phyloP scores from a whole-genome alignment of 371 early-diverging fungal species.

The Syncephalastrum sp. region DNA sequence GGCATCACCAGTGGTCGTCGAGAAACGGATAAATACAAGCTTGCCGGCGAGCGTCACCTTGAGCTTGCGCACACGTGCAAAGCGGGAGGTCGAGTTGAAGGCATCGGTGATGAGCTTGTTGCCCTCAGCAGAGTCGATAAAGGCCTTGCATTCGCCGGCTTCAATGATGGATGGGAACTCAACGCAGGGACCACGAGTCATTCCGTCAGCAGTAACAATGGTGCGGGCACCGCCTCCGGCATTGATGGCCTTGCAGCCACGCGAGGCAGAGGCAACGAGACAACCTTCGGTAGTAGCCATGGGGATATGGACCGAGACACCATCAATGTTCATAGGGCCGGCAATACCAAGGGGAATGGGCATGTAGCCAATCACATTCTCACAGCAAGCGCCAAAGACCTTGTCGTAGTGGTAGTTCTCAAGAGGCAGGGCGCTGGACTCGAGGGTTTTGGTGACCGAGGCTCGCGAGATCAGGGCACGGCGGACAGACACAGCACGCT shows the following conservation, averaged over 20 bases:
- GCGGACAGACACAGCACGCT: slow-evolving; percentile 85
- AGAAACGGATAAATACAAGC: slow-evolving; percentile 83
- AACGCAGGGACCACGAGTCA: slow-evolving; percentile 94
- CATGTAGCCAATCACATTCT: slow-evolving; percentile 95
- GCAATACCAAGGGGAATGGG: slow-evolving; percentile 95
- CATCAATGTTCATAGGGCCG: slow-evolving; percentile 82
- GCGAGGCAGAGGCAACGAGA: slow-evolving; percentile 93
- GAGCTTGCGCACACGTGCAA: slow-evolving; percentile 80
- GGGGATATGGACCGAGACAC: slow-evolving; percentile 77
- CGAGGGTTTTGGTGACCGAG: slow-evolving; percentile 65
- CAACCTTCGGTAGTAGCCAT: slow-evolving; percentile 98
- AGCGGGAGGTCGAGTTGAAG: slow-evolving; percentile 90
- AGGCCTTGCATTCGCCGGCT: slow-evolving; percentile 75
- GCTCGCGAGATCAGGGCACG: slow-evolving; percentile 74
- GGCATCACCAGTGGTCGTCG: slow-evolving; percentile 95
- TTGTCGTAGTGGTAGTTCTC: slow-evolving; percentile 85
- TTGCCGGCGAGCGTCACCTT: slow-evolving; percentile 88
- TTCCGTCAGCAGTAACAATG: slow-evolving; percentile 84
- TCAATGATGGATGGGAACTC: slow-evolving; percentile 71
- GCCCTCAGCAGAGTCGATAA: slow-evolving; percentile 72
- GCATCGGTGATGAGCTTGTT: slow-evolving; percentile 61
- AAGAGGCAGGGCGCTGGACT: slow-evolving; percentile 69
- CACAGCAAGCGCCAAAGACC: slow-evolving; percentile 93
- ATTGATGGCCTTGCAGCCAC: slow-evolving; percentile 96
- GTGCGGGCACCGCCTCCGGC: slow-evolving; percentile 87